phyloP scores from a whole-genome alignment of 2,329 filamentous ascomycete species.

The Talaromyces sp. region DNA sequence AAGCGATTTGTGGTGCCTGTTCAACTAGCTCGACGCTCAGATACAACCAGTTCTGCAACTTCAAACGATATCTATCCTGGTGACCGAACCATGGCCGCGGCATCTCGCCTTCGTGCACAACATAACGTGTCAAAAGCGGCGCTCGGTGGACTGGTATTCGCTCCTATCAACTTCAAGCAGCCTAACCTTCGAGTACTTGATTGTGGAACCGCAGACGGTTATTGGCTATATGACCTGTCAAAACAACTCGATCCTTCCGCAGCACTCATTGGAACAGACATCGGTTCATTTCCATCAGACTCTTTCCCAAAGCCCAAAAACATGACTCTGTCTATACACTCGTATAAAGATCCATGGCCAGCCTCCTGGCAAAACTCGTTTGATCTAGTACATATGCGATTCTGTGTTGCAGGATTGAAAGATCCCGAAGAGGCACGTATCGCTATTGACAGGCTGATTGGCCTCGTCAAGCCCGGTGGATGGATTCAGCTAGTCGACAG shows the following conservation, averaged over 20 bases:
- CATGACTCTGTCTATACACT: background rate
- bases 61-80: slow-evolving; percentile 10
- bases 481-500: slow-evolving; percentile 38
- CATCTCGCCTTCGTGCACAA: slow-evolving; percentile 14
- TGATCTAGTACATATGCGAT: slow-evolving; percentile 14
- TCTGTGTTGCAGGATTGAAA: slow-evolving; percentile 8
- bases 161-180: slow-evolving; percentile 1
- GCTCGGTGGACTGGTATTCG: slow-evolving; percentile 9
- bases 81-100: slow-evolving; percentile 4
- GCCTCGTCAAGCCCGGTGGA: slow-evolving; percentile 27
- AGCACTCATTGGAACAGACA: slow-evolving; percentile 13
- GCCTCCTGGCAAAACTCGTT: slow-evolving; percentile 13
- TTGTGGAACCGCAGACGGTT: slow-evolving; percentile 15
- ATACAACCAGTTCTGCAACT: background rate
- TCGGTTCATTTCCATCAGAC: slow-evolving; percentile 13
- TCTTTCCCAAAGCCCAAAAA: slow-evolving; percentile 12
- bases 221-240: slow-evolving; percentile 16
- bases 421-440: slow-evolving; percentile 7
- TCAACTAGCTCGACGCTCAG: background rate
- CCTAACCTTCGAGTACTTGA: slow-evolving; percentile 9
- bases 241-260: slow-evolving; percentile 10
- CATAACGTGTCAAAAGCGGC: slow-evolving; percentile 15
- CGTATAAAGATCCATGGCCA: slow-evolving; percentile 14
- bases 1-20: slow-evolving; percentile 14
- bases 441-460: slow-evolving; percentile 13